phyloP scores from a whole-genome alignment of 1,284 basidiomycete genomes.

The Cutaneotrichosporon dermatis region DNA sequence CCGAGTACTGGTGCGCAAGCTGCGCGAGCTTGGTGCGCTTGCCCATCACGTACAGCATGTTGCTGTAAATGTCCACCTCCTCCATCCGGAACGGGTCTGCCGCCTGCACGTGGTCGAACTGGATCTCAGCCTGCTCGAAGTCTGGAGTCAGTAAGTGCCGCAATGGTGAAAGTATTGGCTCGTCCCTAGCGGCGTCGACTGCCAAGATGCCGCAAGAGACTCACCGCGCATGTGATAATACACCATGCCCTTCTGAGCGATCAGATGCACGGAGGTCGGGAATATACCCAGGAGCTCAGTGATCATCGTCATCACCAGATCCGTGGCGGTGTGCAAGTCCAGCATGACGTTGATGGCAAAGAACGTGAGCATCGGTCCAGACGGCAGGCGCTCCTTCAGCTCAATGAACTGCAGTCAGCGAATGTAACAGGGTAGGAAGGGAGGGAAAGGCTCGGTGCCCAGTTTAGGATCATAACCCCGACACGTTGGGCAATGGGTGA shows the following conservation, averaged over 20 bases:
- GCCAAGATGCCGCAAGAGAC: conserved; percentile 25
- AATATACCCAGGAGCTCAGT: conserved; percentile 76
- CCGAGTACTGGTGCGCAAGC: conserved; percentile 85
- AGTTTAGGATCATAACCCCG: too few relatives aligned
- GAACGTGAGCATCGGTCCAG: conserved; percentile 53
- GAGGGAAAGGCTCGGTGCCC: too few relatives aligned
- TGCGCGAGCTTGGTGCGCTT: conserved; percentile 82
- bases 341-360: conserved; percentile 87
- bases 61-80: conserved; percentile 93
- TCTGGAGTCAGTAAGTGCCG: conserved; percentile 54
- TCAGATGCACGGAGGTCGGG: conserved; percentile 77
- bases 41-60: conserved; percentile 93
- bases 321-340: conserved; percentile 81
- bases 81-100: conserved; percentile 87
- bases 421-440: too few relatives aligned
- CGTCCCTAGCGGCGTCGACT: too few relatives aligned
- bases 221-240: conserved; percentile 82
- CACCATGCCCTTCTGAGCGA: conserved; percentile 78
- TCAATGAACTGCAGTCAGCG: conserved; percentile 37
- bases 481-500: background rate
- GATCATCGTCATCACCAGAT: conserved; percentile 67
- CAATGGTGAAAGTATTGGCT: too few relatives aligned
- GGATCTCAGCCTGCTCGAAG: conserved; percentile 72
- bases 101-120: conserved; percentile 74
- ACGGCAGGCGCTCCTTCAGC: conserved; percentile 44